phyloP scores from a whole-genome alignment of 2,329 filamentous ascomycete species.

The Pseudogymnoascus sp. region DNA sequence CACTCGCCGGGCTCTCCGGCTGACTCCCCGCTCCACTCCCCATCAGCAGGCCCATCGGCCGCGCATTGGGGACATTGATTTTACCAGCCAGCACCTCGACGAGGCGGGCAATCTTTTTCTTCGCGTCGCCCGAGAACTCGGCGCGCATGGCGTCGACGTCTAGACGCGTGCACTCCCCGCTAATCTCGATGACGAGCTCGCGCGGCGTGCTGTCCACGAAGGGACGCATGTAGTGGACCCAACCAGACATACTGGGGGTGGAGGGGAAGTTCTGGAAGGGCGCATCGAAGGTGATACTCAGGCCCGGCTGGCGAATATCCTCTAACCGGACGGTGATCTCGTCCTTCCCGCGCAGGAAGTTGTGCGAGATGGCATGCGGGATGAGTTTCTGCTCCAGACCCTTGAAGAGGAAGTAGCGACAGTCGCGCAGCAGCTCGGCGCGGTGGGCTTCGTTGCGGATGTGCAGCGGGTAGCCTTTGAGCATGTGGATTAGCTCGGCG shows the following conservation, averaged over 20 bases:
- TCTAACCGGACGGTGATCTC: constrained; percentile 77
- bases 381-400: constrained; percentile 83
- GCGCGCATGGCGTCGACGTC: constrained; percentile 48
- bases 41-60: constrained; percentile 60
- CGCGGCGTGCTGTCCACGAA: constrained; percentile 68
- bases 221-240: constrained; percentile 74
- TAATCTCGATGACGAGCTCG: constrained; percentile 75
- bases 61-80: constrained; percentile 54
- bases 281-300: constrained; percentile 52
- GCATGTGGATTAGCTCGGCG: constrained; percentile 67
- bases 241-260: constrained; percentile 32
- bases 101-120: constrained; percentile 61
- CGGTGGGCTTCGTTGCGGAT: constrained; percentile 72
- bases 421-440: constrained; percentile 69
- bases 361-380: constrained; percentile 66
- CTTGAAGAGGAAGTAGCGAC: constrained; percentile 87
- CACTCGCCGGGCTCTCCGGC: constrained; percentile 59
- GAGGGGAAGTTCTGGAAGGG: constrained; percentile 13
- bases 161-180: constrained; percentile 53
- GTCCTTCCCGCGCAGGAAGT: constrained; percentile 54
- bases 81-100: constrained; percentile 77
- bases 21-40: constrained; percentile 52
- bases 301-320: constrained; percentile 80
- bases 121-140: constrained; percentile 65
- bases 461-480: constrained; percentile 74